phyloP scores from a whole-genome alignment of 148 eudicot genomes.

The Rhododendron henanense region DNA sequence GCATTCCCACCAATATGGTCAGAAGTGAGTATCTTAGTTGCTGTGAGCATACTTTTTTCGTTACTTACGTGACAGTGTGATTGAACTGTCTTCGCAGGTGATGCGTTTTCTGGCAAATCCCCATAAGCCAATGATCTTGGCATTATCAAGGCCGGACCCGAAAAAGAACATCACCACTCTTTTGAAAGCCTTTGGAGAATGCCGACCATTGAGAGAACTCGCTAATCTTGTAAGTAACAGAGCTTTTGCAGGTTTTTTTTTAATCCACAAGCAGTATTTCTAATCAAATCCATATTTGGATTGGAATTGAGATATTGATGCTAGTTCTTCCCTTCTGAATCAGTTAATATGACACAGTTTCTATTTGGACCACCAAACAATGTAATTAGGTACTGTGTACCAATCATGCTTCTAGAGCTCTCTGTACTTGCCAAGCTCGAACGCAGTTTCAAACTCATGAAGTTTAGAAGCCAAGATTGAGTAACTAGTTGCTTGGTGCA shows the following conservation, averaged over 20 bases:
- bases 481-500: background rate
- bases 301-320: background rate
- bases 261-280: background rate
- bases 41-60: background rate
- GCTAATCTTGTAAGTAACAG: slow-evolving; percentile 60
- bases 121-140: slow-evolving; percentile 76
- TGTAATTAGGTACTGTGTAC: background rate
- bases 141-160: slow-evolving; percentile 76
- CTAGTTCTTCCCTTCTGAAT: background rate
- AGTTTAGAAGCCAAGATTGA: background rate
- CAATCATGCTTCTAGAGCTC: background rate
- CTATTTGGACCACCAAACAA: background rate
- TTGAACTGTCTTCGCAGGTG: slow-evolving; percentile 33
- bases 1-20: slow-evolving; percentile 59
- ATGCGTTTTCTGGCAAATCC: slow-evolving; percentile 76
- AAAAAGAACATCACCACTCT: slow-evolving; percentile 79
- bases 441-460: background rate
- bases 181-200: slow-evolving; percentile 74
- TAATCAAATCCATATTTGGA: background rate
- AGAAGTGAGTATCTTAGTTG: slow-evolving; percentile 39
- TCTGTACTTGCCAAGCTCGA: background rate
- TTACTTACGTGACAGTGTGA: background rate
- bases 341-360: background rate
- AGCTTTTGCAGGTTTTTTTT: background rate
- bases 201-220: slow-evolving; percentile 63